Conservation (phyloP, 2,329 filamentous ascomycete genomes). For the Fragosphaeria purpurea region DNA sequence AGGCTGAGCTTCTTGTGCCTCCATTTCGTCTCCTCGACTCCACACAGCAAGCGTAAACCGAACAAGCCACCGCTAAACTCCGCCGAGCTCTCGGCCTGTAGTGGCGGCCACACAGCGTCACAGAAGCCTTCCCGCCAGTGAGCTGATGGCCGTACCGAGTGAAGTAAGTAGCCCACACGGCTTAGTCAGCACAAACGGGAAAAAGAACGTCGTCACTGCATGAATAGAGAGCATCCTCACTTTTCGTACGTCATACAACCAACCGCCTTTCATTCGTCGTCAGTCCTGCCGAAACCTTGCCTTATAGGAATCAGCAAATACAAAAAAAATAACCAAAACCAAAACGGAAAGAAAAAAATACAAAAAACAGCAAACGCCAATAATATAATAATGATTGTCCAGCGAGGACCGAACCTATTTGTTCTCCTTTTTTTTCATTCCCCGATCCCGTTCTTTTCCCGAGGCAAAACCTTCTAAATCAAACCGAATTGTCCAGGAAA, state of each 20-base stretch:
- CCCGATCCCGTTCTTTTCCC: neutral
- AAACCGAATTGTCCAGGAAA: too few species aligned
- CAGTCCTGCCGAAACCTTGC: too few species aligned
- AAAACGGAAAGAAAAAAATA: neutral
- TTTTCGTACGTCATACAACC: too few species aligned
- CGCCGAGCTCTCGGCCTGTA: too few species aligned
- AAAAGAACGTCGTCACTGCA: too few species aligned
- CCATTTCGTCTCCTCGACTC: too few species aligned
- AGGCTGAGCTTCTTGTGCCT: slow-evolving; percentile 6
- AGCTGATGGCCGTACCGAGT: neutral
- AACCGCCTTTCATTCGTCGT: too few species aligned
- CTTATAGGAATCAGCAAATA: too few species aligned
- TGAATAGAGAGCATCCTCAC: too few species aligned
- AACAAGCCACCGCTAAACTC: too few species aligned
- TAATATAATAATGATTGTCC: neutral
- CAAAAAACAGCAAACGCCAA: neutral
- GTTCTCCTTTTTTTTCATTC: neutral
- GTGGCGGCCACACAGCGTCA: neutral
- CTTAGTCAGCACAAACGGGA: too few species aligned
- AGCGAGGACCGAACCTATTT: neutral
- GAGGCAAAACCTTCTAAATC: neutral
- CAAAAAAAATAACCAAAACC: neutral
- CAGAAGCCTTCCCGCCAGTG: neutral
- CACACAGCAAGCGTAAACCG: too few species aligned
- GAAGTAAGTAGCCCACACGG: neutral